These are phyloP conservation scores for Wickerhamomyces queroliae DNA, from an alignment of 805 yeast genomes.

Conservation along the genomic window DNA sequence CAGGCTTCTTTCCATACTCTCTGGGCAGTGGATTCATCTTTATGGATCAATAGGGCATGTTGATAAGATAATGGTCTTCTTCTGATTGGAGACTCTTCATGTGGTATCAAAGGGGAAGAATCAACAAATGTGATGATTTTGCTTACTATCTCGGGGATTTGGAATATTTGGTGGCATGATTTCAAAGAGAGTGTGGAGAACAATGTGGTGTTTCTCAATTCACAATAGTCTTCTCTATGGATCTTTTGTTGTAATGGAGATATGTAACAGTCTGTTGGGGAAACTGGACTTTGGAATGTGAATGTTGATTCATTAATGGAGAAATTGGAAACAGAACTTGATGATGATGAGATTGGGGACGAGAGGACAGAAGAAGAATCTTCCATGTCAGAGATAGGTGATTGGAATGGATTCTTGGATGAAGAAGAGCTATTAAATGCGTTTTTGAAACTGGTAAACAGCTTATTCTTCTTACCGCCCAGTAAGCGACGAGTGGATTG, in stretches of 20 bases:
- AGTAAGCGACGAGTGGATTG: constrained; percentile 2
- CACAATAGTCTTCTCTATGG: constrained; percentile 2
- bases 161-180: constrained; percentile 40
- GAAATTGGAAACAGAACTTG: neutral
- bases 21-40: constrained; percentile 42
- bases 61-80: constrained; percentile 63
- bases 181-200: neutral
- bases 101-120: constrained; percentile 48
- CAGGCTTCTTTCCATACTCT: constrained; percentile 35
- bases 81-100: constrained; percentile 52
- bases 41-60: constrained; percentile 66
- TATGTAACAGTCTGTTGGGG: constrained; percentile 1
- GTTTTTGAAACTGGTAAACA: constrained; percentile 19
- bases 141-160: constrained; percentile 70
- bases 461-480: constrained; percentile 6
- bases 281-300: neutral
- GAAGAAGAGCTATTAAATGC: constrained; percentile 9
- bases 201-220: neutral
- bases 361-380: neutral
- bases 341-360: constrained; percentile 6
- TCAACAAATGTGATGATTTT: constrained; percentile 61
- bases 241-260: constrained; percentile 2
- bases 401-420: constrained; percentile 3
- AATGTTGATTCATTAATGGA: neutral
- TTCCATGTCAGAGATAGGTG: constrained; percentile 13